These are phyloP conservation scores for Cryptomeria japonica DNA, from an alignment of 75 land plant species.

Conservation along the genomic window DNA sequence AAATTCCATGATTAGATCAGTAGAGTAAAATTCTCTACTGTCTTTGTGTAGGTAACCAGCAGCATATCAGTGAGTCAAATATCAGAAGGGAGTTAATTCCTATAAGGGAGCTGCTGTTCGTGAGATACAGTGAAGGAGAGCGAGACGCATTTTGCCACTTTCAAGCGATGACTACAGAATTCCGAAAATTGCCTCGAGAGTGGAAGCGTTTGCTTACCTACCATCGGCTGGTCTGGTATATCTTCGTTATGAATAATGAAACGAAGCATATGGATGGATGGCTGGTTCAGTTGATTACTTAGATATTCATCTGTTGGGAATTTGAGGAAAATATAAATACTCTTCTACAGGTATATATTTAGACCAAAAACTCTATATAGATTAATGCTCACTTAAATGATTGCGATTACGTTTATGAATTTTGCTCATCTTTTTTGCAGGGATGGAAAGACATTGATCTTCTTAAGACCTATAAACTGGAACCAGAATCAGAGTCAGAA, in stretches of 20 bases:
- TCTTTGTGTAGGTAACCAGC: too few species aligned
- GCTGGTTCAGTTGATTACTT: neutral
- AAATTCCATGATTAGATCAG: neutral
- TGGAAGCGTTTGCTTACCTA: neutral
- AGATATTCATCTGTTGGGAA: neutral
- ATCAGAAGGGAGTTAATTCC: neutral
- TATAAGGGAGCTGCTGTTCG: neutral
- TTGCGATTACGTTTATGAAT: too few species aligned
- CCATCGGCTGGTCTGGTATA: neutral
- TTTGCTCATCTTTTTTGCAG: too few species aligned
- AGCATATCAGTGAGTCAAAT: neutral
- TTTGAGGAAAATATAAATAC: neutral
- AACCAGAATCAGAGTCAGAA: too few species aligned
- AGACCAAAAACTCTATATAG: too few species aligned
- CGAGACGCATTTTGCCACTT: neutral
- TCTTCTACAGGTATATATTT: neutral
- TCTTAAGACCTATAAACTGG: too few species aligned
- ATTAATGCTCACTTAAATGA: too few species aligned
- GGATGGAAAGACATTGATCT: too few species aligned
- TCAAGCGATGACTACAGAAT: neutral
- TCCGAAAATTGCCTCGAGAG: neutral
- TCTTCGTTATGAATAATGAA: neutral
- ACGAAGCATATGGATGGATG: neutral
- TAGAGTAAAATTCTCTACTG: too few species aligned
- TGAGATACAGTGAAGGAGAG: neutral